Evolutionary conservation across 352 stramenopile genomes (phyloP), one percentile per base, ranked within the genome.

Genomic region (Phytophthora sojae): DNA sequence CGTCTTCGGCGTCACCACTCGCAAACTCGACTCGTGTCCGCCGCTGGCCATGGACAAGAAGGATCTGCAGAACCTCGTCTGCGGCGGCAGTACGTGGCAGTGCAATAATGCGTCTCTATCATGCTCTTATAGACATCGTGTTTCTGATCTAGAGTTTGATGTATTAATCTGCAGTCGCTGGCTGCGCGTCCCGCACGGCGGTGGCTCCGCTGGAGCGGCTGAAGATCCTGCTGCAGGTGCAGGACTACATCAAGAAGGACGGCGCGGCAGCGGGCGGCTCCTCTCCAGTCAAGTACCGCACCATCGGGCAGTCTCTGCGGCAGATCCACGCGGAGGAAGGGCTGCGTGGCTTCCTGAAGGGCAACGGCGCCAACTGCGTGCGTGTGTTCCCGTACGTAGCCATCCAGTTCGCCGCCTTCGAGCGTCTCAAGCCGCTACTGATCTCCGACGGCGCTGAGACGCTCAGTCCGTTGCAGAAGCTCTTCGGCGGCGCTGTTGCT

Each of bases 221-320:
- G 53, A 95, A 94, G 70, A 95, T 95, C 70, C 71, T 93, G 47
- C 85, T 85, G 53, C 88, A 95, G 60, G 83, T 94, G 44, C 88
- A 95, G 69, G 86, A 93, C 66, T 79, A 86, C 63, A 69, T 93
- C 49, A 82, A 76, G 42, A 71, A 69, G 26, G 37, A 49, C 50
- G 55, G 23, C 21, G n/a, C 42, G 7, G 51, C 56, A 2, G 49
- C 52, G 19, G 29, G 29, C 35, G 26, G 42, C 21, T 44, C 35
- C 2, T 59, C 53, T 26, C 50, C 62, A 37, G 58, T 42, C 11
- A 90, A 91, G 60, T 94, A 93, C 69, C 77, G 80, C 17, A 80
- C 77, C 53, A 73, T 95, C 21, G 58, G 61, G 37, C 76, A 83
- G 64, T 92, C 86, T 26, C 61, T 95, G 26, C 74, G 75, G 17